phyloP scores from a whole-genome alignment of 192 early-diverging fungal genomes.

The Coemansia sp. region DNA sequence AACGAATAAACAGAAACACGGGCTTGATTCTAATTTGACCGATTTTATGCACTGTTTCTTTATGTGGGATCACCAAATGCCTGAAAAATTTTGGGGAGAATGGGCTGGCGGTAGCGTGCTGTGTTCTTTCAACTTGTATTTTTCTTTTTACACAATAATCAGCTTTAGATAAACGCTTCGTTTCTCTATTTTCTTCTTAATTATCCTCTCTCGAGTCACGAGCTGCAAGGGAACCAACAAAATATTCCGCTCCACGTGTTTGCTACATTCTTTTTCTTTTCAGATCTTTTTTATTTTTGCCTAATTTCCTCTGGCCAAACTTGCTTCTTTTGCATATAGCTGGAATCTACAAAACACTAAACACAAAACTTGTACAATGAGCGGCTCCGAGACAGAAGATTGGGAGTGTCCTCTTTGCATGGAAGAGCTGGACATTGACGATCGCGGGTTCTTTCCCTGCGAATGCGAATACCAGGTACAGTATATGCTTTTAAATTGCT shows the following conservation, averaged over 20 bases:
- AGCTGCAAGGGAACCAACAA: not conserved
- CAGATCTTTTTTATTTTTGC: not conserved
- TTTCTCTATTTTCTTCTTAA: not conserved
- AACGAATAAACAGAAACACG: no score
- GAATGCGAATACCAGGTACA: constrained; percentile 95
- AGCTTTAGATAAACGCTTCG: not conserved
- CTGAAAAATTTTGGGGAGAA: no score
- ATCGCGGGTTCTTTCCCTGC: constrained; percentile 96
- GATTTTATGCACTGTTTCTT: not conserved
- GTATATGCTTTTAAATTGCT: constrained; percentile 1
- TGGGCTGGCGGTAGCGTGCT: no score
- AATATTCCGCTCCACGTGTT: not conserved
- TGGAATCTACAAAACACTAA: no score
- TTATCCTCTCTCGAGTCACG: not conserved
- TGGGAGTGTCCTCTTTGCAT: constrained; percentile 97
- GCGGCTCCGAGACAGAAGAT: constrained; percentile 78
- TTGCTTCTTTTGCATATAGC: constrained; percentile 10
- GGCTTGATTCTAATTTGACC: not conserved
- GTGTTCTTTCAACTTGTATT: not conserved
- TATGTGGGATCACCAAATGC: not conserved
- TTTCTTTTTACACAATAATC: not conserved
- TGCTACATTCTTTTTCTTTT: not conserved
- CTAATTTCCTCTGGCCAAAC: constrained; percentile 2
- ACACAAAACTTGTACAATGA: constrained; percentile 24
- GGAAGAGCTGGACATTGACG: constrained; percentile 97